phyloP scores from a whole-genome alignment of 2,329 filamentous ascomycete species.

The Xylariaceae sp. region DNA sequence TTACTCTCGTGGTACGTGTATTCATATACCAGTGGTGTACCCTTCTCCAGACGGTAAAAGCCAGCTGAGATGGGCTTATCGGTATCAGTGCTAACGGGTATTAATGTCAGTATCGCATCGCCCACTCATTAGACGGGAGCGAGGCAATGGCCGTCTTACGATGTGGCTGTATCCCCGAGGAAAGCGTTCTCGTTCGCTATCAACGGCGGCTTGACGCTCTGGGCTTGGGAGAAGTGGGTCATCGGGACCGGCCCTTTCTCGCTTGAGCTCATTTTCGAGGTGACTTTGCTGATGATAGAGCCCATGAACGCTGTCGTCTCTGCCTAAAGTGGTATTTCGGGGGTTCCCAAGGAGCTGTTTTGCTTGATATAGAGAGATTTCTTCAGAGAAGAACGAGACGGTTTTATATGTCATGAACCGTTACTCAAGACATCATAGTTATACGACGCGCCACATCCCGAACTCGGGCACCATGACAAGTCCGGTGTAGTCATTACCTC shows the following conservation, averaged over 20 bases:
- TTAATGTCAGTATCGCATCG: conserved; percentile 8
- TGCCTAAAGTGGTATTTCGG: not conserved
- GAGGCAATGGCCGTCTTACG: conserved; percentile 39
- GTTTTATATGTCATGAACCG: conserved; percentile 6
- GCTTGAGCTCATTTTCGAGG: conserved; percentile 13
- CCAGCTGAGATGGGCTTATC: conserved; percentile 64
- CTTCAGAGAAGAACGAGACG: not conserved
- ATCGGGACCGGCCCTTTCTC: conserved; percentile 18
- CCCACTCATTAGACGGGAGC: too few species aligned
- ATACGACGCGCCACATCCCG: conserved; percentile 15
- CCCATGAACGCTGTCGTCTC: conserved; percentile 9
- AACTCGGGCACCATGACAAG: conserved; percentile 17
- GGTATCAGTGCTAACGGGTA: conserved; percentile 49
- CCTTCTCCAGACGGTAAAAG: conserved; percentile 69
- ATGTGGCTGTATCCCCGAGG: conserved; percentile 63
- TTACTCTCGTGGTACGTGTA: conserved; percentile 69
- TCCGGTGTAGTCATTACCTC: conserved; percentile 12
- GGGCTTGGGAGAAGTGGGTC: conserved; percentile 57
- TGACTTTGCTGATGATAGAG: conserved; percentile 23
- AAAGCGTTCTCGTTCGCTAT: conserved; percentile 71
- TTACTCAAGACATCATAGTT: conserved; percentile 1
- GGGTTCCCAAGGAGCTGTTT: not conserved
- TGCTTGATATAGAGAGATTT: not conserved
- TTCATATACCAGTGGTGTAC: conserved; percentile 67
- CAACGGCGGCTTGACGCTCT: conserved; percentile 65